Base-by-base conservation (phyloP, 192 early-diverging fungal species). In the Dimargaris verticillata region DNA sequence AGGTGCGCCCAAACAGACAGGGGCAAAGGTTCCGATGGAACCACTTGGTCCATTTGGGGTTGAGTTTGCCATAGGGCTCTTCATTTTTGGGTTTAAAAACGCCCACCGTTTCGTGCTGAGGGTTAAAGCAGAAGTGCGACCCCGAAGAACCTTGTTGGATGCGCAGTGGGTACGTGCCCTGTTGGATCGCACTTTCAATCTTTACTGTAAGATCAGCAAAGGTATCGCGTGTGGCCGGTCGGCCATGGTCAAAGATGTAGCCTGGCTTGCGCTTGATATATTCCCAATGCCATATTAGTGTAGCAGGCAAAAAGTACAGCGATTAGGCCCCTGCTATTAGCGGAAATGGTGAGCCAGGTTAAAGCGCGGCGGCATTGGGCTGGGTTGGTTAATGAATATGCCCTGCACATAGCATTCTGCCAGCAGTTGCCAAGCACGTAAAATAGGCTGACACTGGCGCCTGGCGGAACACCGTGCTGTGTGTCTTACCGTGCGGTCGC, bases 41-140 rank as follows among this genome's bases (percentile, higher is more conserved):
- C 88, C 88, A 95, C 66, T 95, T 93, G 2, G 85, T 81, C 91
- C 89, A 95, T 70, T 95, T 93, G 3, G 81, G 80, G 64, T 85
- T 87, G 29, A 84, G 61, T 4, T 73, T 69, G 10, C 83, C 80
- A 57, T 83, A 85, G 7, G 80, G 81, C 50, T 83, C 82, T 68
- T 77, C 88, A 66, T 81, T 87, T 73, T 81, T 88, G 61, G 78
- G 92, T 63, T 95, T 95, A 68, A 93, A 95, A 0, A 93, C 89
- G 6, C 87, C 91, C 5, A 95, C 83, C 61, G 87, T 87, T 53
- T 81, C 79, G 15, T 82, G 81, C 0, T 79, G 68, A n/a, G 68
- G 61, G 66, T 92, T 83, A 26, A 78, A 71, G 69, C 88, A 91
- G 69, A 95, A 95, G 61, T 95, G 93, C 1, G 85, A 88, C n/a